Evolutionary conservation across 148 eudicot genomes (phyloP).

Genomic region (Spergularia bocconei): DNA sequence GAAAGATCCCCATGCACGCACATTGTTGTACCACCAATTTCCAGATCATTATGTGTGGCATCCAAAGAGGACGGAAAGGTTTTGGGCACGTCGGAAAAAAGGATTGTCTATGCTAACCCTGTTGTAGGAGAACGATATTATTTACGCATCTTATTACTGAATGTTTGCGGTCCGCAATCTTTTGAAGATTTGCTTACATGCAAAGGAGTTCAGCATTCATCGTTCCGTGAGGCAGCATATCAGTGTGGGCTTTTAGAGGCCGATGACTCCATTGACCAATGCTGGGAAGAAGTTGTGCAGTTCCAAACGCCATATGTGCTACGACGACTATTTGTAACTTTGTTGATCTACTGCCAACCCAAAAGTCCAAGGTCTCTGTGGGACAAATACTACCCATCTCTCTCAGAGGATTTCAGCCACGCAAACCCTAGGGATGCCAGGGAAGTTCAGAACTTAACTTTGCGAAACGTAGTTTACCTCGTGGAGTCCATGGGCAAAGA

Average conservation of each 20-base stretch:
- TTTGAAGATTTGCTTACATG: no score
- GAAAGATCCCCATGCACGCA: no score
- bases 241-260: background rate
- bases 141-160: no score
- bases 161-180: no score
- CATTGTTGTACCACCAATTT: no score
- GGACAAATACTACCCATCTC: background rate
- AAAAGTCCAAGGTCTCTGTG: background rate
- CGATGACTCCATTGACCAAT: background rate
- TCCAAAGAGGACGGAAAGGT: no score
- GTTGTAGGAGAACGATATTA: no score
- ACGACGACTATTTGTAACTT: background rate
- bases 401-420: background rate
- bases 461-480: background rate
- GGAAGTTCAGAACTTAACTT: background rate
- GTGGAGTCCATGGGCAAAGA: background rate
- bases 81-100: no score
- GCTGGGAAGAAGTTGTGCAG: background rate
- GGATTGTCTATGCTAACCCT: no score
- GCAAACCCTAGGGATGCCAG: background rate
- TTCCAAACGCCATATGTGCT: background rate
- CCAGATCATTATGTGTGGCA: no score
- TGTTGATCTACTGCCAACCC: background rate
- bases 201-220: no score
- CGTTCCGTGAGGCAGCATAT: background rate